Evolutionary conservation across 2,329 filamentous ascomycete species (phyloP), one percentile per base, ranked within the genome.

Genomic region (Penicillium frequentans): DNA sequence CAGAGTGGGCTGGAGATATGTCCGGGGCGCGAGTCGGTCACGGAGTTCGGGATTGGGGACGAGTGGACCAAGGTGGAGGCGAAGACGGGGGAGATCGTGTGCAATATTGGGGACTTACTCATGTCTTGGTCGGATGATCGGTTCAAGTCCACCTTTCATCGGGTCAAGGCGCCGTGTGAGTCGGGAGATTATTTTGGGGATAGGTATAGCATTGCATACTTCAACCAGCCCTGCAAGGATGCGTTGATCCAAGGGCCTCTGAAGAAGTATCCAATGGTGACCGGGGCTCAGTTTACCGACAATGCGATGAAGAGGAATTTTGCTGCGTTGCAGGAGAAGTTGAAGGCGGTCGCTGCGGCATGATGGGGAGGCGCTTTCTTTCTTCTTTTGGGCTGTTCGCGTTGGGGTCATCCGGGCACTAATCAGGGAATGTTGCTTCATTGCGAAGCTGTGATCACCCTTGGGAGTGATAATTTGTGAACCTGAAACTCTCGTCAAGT

Each of bases 101-200:
- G 85, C 70, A 88, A 87, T 63, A 85, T 88, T 58, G 86, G 86
- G 4, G 86, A 89, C 66, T 73, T 88, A 54, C 75, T 89, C 16
- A 88, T 89, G 86, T 82, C 78, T 43, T 87, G 86, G 85, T 84
- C 80, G 27, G 86, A 88, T 66, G 86, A 88, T 69, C 80, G 85
- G 21, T 87, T 88, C 76, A 88, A 88, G 72, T 85, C 81, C 42
- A 87, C 85, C 0, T 84, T 86, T 52, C 86, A 88, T 70, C 80
- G 85, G 3, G 85, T 88, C 56, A 86, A 85, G 71, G 83, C 84
- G 1, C 85, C 85, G 0, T 77, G 73, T 27, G 82, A 86, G 62
- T 75, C 76, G 0, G 77, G 75, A 3, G 77, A 81, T 46, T 85
- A 81, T 67, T 88, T 81, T 63, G 84, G 84, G 5, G 79, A 82